Evolutionary conservation across 306 rosid genomes (phyloP), one percentile per base, ranked within the genome.

Genomic region (Inga laurina): DNA sequence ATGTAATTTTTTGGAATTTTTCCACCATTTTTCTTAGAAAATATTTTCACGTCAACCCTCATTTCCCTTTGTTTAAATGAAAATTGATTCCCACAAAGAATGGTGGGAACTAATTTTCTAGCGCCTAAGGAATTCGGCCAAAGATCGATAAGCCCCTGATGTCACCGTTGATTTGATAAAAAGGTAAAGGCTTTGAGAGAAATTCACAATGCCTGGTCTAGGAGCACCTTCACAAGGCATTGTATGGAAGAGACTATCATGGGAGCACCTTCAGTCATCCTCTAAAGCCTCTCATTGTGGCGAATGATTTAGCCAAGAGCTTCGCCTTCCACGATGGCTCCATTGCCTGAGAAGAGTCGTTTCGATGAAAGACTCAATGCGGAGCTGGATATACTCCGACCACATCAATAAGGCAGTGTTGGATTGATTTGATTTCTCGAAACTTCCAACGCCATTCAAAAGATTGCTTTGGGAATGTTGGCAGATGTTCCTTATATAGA

Each of bases 391-490:
- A 32, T 54, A 27, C 81, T 85, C n/a, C 45, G 10, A 35, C 39
- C 1, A 5, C 39, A 0, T 5, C 39, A 35, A 35, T 6, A 35
- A 35, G 39, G 11, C 72, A 30, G 69, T 5, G 22, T 71, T 76
- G 77, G 76, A 19, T 46, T 89, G 80, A 43, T 39, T 75, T 86
- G 57, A 22, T 78, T 79, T 11, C 84, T 89, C 79, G 86, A 89
- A 68, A 79, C 85, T 64, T 65, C 89, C 72, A 81, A 85, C 81
- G 74, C 79, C 48, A 81, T 87, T 27, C 92, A 89, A 48, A 89
- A 87, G 69, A 75, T 75, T 56, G 83, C 88, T 45, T 46, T 85
- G 10, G 74, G 79, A 56, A 81, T 82, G 5, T 70, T 89, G 16
- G 37, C 24, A 56, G 78, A 83, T 3, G 4, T 78, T 48, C 59